A percentile compares a stretch with the other conserved stretches of the same genome.
Conservation (phyloP, 2,329 filamentous ascomycete species). For the Fusarium pseudocircinatum region DNA sequence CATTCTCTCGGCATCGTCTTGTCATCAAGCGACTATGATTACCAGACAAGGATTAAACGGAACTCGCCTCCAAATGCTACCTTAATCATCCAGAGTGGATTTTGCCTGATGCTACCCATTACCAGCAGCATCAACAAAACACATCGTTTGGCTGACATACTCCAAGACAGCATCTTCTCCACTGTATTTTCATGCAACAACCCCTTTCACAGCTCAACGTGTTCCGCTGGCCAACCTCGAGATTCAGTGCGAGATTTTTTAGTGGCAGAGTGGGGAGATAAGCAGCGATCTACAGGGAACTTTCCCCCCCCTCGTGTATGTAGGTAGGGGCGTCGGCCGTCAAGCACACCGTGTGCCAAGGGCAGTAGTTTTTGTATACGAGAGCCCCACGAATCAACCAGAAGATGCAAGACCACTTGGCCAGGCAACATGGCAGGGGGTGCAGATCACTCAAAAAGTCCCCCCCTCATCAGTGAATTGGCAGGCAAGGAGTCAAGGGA, state of each 20-base stretch:
- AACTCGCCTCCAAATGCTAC: not conserved
- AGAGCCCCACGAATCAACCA: constrained; percentile 23
- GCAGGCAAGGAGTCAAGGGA: not conserved
- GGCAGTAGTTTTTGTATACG: not conserved
- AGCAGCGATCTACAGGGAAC: constrained; percentile 12
- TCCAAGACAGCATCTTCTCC: not conserved
- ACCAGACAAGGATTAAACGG: constrained; percentile 1
- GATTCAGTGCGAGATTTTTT: constrained; percentile 12
- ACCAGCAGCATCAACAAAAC: not conserved
- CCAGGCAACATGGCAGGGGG: constrained; percentile 3
- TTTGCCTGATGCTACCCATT: not conserved
- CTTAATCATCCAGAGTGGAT: constrained; percentile 14
- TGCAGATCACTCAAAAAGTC: constrained; percentile 10
- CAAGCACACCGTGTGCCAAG: not conserved
- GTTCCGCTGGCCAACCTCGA: constrained; percentile 1
- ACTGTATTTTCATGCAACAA: not conserved
- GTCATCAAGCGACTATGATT: not conserved
- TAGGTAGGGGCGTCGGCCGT: constrained; percentile 18
- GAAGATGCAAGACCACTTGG: not conserved
- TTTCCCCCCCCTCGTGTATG: constrained; percentile 17
- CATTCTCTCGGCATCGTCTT: not conserved
- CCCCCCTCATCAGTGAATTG: not conserved
- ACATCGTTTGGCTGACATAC: not conserved
- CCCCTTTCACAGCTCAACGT: not conserved
- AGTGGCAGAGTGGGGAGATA: constrained; percentile 2